Conservation (phyloP, 208 protist genomes). For the Crithidia thermophila region DNA sequence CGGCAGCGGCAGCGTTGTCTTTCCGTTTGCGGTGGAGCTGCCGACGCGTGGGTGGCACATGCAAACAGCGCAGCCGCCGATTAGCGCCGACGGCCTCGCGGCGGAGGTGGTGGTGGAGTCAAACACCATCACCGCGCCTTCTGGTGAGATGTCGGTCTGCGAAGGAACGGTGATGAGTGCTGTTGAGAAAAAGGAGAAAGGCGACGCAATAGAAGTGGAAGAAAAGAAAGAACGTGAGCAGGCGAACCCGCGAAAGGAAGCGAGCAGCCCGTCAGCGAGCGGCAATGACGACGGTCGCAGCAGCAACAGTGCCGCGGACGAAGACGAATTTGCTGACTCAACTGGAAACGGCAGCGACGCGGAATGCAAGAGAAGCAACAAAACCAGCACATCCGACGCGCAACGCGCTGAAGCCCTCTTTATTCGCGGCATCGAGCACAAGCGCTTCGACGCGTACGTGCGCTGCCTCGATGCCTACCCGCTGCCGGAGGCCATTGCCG, state of each 20-base stretch:
- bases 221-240: too few species aligned
- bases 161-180: background rate
- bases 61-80: background rate
- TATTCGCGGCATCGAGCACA: slow-evolving; percentile 48
- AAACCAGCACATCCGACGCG: background rate
- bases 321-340: too few species aligned
- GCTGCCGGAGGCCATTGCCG: slow-evolving; percentile 3
- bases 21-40: slow-evolving; percentile 78
- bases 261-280: too few species aligned
- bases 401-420: slow-evolving; percentile 1
- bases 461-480: slow-evolving; percentile 52
- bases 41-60: slow-evolving; percentile 74
- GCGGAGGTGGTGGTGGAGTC: slow-evolving; percentile 8
- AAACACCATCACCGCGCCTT: slow-evolving; percentile 1
- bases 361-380: slow-evolving; percentile 7
- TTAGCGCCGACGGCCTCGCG: background rate
- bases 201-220: background rate
- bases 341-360: slow-evolving; percentile 1
- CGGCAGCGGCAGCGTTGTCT: slow-evolving; percentile 30
- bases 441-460: slow-evolving; percentile 57
- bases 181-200: background rate
- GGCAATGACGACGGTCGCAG: too few species aligned
- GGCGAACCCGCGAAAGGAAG: too few species aligned
- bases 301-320: too few species aligned
- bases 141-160: too few species aligned